Evolutionary conservation across 2,329 filamentous ascomycete species (phyloP).

Genomic region (Parasarocladium wereldwijsianum): DNA sequence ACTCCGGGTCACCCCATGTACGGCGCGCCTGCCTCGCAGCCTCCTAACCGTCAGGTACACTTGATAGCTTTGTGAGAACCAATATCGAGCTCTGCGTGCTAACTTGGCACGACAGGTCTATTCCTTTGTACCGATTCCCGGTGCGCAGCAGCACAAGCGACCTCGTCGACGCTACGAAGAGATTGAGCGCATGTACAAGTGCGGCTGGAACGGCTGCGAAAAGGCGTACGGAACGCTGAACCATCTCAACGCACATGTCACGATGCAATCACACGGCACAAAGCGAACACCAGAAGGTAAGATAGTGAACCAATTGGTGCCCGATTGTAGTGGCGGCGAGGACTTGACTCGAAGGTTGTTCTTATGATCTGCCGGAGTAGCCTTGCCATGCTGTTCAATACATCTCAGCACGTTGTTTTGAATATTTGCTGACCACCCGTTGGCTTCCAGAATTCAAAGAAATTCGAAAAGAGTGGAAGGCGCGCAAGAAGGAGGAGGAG

Average conservation of each 20-base stretch:
- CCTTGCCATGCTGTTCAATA: no score
- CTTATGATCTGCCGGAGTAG: no score
- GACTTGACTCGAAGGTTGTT: no score
- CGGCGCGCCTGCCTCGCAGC: constrained; percentile 37
- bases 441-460: constrained; percentile 77
- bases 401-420: neutral
- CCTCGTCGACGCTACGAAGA: constrained; percentile 90
- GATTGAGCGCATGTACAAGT: constrained; percentile 99
- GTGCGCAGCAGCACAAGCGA: constrained; percentile 92
- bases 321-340: no score
- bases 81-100: no score
- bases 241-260: constrained; percentile 94
- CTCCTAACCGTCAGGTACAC: constrained; percentile 27
- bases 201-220: constrained; percentile 94
- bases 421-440: constrained; percentile 1
- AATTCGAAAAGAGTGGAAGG: constrained; percentile 98
- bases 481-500: constrained; percentile 98
- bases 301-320: no score
- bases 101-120: constrained; percentile 62
- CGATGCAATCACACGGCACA: constrained; percentile 91
- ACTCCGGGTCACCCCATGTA: constrained; percentile 39
- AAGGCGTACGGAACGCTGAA: constrained; percentile 97
- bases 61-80: constrained; percentile 3
- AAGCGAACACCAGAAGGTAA: constrained; percentile 96
- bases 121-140: constrained; percentile 93